Conservation (phyloP, 495 filamentous ascomycete genomes). For the Letharia lupina region DNA sequence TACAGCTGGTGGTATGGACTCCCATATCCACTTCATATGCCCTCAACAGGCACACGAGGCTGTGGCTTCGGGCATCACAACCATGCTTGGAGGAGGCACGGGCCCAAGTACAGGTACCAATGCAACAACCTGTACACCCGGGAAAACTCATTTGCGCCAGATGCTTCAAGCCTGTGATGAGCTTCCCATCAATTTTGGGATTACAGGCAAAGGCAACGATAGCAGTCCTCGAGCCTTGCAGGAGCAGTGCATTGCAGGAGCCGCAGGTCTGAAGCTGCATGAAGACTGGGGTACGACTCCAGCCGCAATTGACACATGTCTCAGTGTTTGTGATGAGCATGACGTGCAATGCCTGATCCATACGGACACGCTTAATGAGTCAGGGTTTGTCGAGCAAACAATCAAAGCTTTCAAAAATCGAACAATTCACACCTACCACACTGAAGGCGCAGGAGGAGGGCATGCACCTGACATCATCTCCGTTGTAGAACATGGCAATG, state of each 20-base stretch:
- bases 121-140: constrained; percentile 92
- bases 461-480: constrained; percentile 96
- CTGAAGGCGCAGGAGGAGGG: constrained; percentile 91
- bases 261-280: constrained; percentile 87
- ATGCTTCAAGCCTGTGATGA: constrained; percentile 89
- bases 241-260: constrained; percentile 78
- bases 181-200: constrained; percentile 85
- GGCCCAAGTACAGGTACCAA: constrained; percentile 94
- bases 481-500: constrained; percentile 86
- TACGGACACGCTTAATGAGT: constrained; percentile 96
- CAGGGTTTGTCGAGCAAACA: constrained; percentile 92
- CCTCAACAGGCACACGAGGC: constrained; percentile 89
- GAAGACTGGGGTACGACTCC: constrained; percentile 97
- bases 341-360: constrained; percentile 96
- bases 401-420: constrained; percentile 79
- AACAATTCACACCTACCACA: constrained; percentile 97
- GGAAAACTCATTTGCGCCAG: constrained; percentile 71
- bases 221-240: constrained; percentile 58
- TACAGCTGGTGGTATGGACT: constrained; percentile 86
- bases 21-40: constrained; percentile 95
- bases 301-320: constrained; percentile 84
- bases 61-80: constrained; percentile 81
- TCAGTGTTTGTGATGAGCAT: constrained; percentile 77
- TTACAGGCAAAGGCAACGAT: constrained; percentile 97
- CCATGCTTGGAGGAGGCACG: constrained; percentile 85